Conservation (phyloP, 2,329 filamentous ascomycete genomes). For the Cercospora beticola region DNA sequence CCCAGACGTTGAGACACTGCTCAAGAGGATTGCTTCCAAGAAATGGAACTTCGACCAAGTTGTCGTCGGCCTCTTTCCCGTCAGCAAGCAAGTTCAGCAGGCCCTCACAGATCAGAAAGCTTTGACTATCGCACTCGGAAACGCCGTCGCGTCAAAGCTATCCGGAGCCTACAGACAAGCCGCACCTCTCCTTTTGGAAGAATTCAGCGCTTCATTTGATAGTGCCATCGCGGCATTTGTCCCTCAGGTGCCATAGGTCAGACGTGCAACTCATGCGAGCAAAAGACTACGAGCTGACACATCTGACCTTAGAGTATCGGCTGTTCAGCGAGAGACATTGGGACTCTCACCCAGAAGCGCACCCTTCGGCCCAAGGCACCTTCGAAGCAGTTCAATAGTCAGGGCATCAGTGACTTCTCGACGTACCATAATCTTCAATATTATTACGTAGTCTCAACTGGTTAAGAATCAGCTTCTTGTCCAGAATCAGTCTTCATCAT, state of each 20-base stretch:
- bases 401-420: neutral
- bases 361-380: neutral
- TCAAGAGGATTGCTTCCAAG: neutral
- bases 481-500: neutral
- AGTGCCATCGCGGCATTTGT: neutral
- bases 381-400: neutral
- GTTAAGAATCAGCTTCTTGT: neutral
- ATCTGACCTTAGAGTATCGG: neutral
- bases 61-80: neutral
- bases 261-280: neutral
- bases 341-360: neutral
- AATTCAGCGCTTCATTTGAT: neutral
- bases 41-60: neutral
- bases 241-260: neutral
- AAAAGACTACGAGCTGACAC: neutral
- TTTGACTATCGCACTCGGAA: neutral
- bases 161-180: neutral
- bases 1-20: neutral
- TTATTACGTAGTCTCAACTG: neutral
- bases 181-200: neutral
- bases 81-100: neutral
- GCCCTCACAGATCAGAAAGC: neutral
- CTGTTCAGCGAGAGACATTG: neutral
- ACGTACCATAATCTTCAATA: neutral
- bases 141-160: neutral